These are phyloP conservation scores for Pleurotus tuber-regium DNA, from an alignment of 768 basidiomycete genomes.

Conservation along the genomic window DNA sequence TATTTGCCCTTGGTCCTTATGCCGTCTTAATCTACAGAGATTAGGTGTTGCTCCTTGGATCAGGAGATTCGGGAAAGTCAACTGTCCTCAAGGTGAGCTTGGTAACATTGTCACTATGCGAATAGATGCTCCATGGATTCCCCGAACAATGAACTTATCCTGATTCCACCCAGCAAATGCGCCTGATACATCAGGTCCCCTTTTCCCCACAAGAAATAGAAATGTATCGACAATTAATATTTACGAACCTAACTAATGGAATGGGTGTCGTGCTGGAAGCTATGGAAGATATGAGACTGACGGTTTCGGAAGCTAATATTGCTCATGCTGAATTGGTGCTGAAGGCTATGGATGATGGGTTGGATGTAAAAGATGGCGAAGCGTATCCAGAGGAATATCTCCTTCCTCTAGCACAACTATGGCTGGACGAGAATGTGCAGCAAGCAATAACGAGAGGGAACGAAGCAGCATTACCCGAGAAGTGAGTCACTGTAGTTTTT, in stretches of 20 bases:
- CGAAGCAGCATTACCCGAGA: slow-evolving; percentile 90
- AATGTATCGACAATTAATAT: slow-evolving; percentile 87
- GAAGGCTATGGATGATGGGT: slow-evolving; percentile 52
- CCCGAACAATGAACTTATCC: not conserved
- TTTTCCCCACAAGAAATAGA: slow-evolving; percentile 85
- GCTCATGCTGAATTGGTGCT: slow-evolving; percentile 47
- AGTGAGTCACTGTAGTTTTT: no score
- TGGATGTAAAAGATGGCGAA: slow-evolving; percentile 77
- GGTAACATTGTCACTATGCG: not conserved
- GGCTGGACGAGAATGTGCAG: slow-evolving; percentile 75
- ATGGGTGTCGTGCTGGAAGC: slow-evolving; percentile 80
- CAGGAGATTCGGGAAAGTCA: slow-evolving; percentile 92
- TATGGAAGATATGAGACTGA: slow-evolving; percentile 85
- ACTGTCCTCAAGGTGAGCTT: slow-evolving; percentile 76
- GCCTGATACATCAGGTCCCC: slow-evolving; percentile 85
- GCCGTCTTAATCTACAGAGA: slow-evolving; percentile 1
- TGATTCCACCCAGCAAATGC: slow-evolving; percentile 74
- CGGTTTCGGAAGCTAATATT: slow-evolving; percentile 60
- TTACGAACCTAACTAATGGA: slow-evolving; percentile 88
- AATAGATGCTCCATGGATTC: not conserved
- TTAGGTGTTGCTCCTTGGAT: slow-evolving; percentile 85
- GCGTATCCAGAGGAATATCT: slow-evolving; percentile 70
- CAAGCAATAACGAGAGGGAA: slow-evolving; percentile 77
- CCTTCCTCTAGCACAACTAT: slow-evolving; percentile 66
- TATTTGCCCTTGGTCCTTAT: not conserved